Evolutionary conservation across 2,329 filamentous ascomycete genomes (phyloP), one percentile per base, ranked within the genome.

Genomic region (Pseudocercospora pini-densiflorae): DNA sequence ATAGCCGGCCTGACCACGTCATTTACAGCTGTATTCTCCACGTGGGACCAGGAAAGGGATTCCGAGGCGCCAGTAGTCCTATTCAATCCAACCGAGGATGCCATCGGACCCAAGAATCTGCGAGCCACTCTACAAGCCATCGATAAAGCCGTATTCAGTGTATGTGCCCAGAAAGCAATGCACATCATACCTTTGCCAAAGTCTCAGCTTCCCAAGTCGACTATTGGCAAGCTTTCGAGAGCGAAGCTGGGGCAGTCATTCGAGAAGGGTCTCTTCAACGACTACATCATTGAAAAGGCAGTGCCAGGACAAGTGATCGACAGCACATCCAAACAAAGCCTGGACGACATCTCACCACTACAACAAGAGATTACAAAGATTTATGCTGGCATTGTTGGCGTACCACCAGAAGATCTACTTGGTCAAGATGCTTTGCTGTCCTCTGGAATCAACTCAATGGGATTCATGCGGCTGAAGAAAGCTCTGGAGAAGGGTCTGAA

Each of bases 141-240:
- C 43, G 65, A 70, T 14, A 67, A 71, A 23, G 62, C 66, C 0
- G 65, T 72, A 1, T 68, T 70, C 59, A 63, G 63, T 31, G 61
- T 68, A 2, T 71, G 68, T 47, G 65, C 67, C 9, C 69, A 72
- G 40, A 69, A 70, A 43, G 61, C 70, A 3, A 49, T 69, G 12
- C 66, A 62, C 8, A 64, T 72, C 23, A 66, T 72, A 8, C 64
- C 71, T 7, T 58, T 73, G 24, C 67, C 70, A 2, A 68, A 69
- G 43, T 55, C 62, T 2, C 59, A 66, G 16, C 62, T 73, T 2
- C 71, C 70, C 3, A 69, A 69, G 19, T 71, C 71, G 6, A 72
- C 70, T 1, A 70, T 73, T 31, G 71, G 71, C 59, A 73, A 73
- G 63, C 66, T 72, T 8, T 73, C 71, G 14, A 59, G 71, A 9